A percentile compares a stretch with the other conserved stretches of the same genome.
These are phyloP conservation scores for Rostrohypoxylon terebratum DNA, from an alignment of 495 filamentous ascomycete genomes.

Conservation along the genomic window DNA sequence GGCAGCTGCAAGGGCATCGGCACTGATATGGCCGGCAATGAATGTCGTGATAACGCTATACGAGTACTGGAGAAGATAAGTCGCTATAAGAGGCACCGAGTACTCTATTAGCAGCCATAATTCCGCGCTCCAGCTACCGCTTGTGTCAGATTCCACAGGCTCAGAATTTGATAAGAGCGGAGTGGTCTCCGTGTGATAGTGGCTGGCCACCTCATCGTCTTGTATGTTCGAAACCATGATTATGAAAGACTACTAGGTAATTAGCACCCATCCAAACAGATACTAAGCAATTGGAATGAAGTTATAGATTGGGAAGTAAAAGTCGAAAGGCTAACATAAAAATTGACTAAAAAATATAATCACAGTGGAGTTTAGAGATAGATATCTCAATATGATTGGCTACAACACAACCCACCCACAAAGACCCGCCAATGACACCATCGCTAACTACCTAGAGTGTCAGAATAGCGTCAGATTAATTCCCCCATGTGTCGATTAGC, in stretches of 20 bases:
- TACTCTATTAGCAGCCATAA: constrained; percentile 61
- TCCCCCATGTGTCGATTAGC: too few relatives aligned
- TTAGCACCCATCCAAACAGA: not conserved
- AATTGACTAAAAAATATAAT: constrained; percentile 5
- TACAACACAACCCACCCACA: not conserved
- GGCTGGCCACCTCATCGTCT: constrained; percentile 12
- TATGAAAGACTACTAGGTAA: not conserved
- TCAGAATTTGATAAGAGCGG: constrained; percentile 23
- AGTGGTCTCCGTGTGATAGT: constrained; percentile 19
- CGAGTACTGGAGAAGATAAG: constrained; percentile 80
- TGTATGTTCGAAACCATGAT: constrained; percentile 18
- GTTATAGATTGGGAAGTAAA: not conserved
- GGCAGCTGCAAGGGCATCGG: constrained; percentile 70
- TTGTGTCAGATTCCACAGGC: constrained; percentile 8
- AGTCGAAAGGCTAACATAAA: not conserved
- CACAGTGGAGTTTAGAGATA: constrained; percentile 10
- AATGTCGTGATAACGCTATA: constrained; percentile 78
- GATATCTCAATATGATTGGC: not conserved
- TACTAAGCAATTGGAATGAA: not conserved
- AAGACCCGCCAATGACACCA: not conserved
- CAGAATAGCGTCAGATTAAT: too few relatives aligned
- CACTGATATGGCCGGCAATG: constrained; percentile 73
- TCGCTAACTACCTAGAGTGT: not conserved
- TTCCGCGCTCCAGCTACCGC: constrained; percentile 37
- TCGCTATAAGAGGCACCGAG: constrained; percentile 74